Base-by-base conservation (phyloP, 2,329 filamentous ascomycete genomes). In the Aspergillus candidus region DNA sequence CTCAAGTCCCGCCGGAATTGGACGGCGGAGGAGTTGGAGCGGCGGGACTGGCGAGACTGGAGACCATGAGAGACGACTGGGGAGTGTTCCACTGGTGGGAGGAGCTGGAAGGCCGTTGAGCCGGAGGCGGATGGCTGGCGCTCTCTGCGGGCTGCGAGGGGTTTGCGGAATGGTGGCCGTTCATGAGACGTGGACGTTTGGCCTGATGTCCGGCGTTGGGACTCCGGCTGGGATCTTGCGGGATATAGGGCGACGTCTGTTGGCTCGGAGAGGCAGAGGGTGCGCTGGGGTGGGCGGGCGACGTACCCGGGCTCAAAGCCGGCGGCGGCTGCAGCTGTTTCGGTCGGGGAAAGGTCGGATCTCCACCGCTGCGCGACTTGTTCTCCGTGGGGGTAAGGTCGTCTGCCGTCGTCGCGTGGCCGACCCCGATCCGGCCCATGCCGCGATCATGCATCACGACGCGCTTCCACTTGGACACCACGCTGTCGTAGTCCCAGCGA, bases 391-490 rank as follows among this genome's bases (percentile, higher is more conserved):
- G 43, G 12, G 14, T 31, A 12, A 40, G 27, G 3, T 60, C 55
- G 4, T 60, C 56, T 11, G 46, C 31, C 0, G 50, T 31, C 11
- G 56, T 58, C 18, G 49, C 46, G 34, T 59, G 54, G 10, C 59
- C 57, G 12, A 65, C 55, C 4, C 63, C 64, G n/a, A 60, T 51
- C 2, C 66, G 62, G 8, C 68, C 68, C 62, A 71, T 70, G 43
- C 62, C 59, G 43, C 64, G 66, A 44, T 71, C 67, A 27, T 71
- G 68, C 67, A 69, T 67, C 10, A 73, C 65, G 22, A 72, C 70
- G 1, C 68, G 61, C 47, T 67, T 72, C 72, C 72, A 75, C 47
- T 73, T 74, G 3, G 67, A 59, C 11, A 75, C 62, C 4, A 75
- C 56, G 30, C 56, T 68, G 37, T 75, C 72, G 43, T 71, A 74